A percentile compares a stretch with the other conserved stretches of the same genome.
Conservation (phyloP, 495 filamentous ascomycete species). For the Pyronema domesticum region DNA sequence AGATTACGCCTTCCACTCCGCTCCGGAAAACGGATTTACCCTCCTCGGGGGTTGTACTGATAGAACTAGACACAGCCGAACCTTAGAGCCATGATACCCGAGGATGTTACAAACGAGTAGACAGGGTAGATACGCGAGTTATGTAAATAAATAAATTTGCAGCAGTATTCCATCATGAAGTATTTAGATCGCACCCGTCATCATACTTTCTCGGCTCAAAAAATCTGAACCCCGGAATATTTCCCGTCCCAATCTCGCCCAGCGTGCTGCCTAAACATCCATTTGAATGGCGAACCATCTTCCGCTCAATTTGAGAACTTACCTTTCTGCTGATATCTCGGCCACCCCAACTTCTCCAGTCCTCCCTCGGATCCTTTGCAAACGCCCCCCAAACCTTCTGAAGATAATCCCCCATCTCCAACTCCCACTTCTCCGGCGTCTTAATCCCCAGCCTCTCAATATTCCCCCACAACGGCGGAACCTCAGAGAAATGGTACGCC, state of each 20-base stretch:
- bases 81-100: too few relatives aligned
- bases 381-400: background rate
- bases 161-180: too few relatives aligned
- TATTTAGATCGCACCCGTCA: constrained; percentile 1
- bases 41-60: too few relatives aligned
- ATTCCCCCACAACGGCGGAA: background rate
- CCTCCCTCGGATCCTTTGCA: constrained; percentile 1
- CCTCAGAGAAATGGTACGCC: background rate
- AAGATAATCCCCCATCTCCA: background rate
- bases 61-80: too few relatives aligned
- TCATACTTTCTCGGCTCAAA: background rate
- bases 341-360: constrained; percentile 2
- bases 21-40: too few relatives aligned
- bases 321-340: background rate
- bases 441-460: background rate
- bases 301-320: too few relatives aligned
- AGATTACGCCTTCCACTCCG: too few relatives aligned
- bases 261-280: too few relatives aligned
- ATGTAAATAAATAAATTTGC: too few relatives aligned
- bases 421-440: background rate
- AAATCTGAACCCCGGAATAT: background rate
- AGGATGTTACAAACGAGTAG: too few relatives aligned
- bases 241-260: background rate
- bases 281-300: too few relatives aligned
- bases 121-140: too few relatives aligned